These are phyloP conservation scores for Lentinus tigrinus DNA, from an alignment of 768 basidiomycete species.

Conservation along the genomic window DNA sequence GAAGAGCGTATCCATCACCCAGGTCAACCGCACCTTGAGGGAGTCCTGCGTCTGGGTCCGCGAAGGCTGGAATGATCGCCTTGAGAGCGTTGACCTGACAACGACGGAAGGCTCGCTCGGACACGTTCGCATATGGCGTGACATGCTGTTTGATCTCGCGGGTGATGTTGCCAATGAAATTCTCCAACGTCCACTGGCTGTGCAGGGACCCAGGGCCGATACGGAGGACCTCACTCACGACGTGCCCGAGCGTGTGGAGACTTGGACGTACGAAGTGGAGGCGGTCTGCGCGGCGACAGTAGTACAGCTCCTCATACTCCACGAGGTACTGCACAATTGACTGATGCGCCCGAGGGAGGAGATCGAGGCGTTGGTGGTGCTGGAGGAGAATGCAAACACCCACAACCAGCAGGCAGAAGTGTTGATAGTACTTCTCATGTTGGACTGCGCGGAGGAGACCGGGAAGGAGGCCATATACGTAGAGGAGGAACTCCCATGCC, in stretches of 20 bases:
- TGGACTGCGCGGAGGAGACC: slow-evolving; percentile 27
- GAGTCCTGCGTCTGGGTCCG: background rate
- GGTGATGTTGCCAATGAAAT: slow-evolving; percentile 25
- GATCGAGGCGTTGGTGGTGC: background rate
- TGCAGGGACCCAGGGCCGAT: slow-evolving; percentile 14
- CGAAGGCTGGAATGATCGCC: slow-evolving; percentile 4
- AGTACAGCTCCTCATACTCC: slow-evolving; percentile 38
- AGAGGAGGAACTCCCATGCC: slow-evolving; percentile 26
- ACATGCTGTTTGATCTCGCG: slow-evolving; percentile 27
- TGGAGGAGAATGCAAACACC: slow-evolving; percentile 25
- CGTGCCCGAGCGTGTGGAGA: slow-evolving; percentile 33
- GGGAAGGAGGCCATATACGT: slow-evolving; percentile 26
- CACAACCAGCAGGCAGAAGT: slow-evolving; percentile 29
- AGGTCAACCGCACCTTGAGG: slow-evolving; percentile 17
- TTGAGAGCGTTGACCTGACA: slow-evolving; percentile 24
- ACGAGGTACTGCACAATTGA: slow-evolving; percentile 26
- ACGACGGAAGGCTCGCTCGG: slow-evolving; percentile 18
- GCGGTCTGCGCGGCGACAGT: slow-evolving; percentile 21
- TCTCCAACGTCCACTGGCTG: slow-evolving; percentile 27
- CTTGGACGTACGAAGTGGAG: slow-evolving; percentile 36
- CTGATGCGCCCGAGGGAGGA: slow-evolving; percentile 24
- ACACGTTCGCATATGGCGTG: slow-evolving; percentile 26
- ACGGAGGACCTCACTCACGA: slow-evolving; percentile 23
- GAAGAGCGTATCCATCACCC: slow-evolving; percentile 25
- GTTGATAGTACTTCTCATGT: slow-evolving; percentile 22